Evolutionary conservation across 2,329 filamentous ascomycete species (phyloP), one percentile per base, ranked within the genome.

Genomic region (Sarocladium oryzae): DNA sequence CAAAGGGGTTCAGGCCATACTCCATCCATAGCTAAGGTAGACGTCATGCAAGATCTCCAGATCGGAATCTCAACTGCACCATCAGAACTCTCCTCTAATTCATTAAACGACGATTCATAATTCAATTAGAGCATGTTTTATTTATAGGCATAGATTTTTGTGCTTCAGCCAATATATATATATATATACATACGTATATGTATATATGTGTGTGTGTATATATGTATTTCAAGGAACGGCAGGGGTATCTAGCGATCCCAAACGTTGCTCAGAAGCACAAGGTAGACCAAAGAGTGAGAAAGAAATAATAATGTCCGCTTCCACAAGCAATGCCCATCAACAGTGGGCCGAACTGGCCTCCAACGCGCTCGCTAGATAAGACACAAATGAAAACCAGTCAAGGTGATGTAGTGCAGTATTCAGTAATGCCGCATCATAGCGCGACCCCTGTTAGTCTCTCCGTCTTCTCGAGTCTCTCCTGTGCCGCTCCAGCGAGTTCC

Each of bases 401-500:
- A 28, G 40, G 40, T 30, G 40, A 5, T 26, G 40, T 45, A 7
- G 23, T 37, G 18, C 37, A 21, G 23, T n/a, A 45, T 8, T 20
- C 4, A 28, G 60, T 55, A 49, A 53, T 52, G 13, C 38, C 53
- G 40, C 60, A 49, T 50, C 57, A 60, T 36, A 61, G 54, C n/a
- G 61, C 56, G 35, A 57, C 54, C 33, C 59, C 61, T 51, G 43
- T 48, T n/a, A 49, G 35, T 28, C 36, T 13, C 10, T 61, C 58
- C 20, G 57, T 59, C 30, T 55, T 60, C 40, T 61, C 52, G 54
- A 60, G 55, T 28, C 63, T 62, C 43, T 57, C 58, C 48, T 61
- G 40, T 23, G 58, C 55, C 40, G 57, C 59, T 4, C 58, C 63
- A 36, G 67, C 68, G 38, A 75, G 58, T 59, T 74, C 71, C 51